Evolutionary conservation across 352 stramenopile genomes (phyloP), one percentile per base, ranked within the genome.

Genomic region (Pythium phragmiticola): DNA sequence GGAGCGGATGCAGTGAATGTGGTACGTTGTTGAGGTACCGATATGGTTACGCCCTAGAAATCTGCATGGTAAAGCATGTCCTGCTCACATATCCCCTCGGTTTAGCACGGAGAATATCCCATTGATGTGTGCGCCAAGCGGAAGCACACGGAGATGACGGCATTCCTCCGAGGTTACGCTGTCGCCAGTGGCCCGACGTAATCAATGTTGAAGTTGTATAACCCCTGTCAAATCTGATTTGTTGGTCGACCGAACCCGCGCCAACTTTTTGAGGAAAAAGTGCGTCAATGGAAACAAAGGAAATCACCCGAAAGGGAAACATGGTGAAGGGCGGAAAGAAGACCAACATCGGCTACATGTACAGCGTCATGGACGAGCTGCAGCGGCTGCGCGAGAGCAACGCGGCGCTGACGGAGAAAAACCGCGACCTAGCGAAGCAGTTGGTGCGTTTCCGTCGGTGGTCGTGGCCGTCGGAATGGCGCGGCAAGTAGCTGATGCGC

Each of bases 321-420:
- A 72, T 72, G 58, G 65, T 62, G 52, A 71, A 63, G 64, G 46
- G 55, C 36, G 42, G 26, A 28, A 58, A 57, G 47, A 76, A 65
- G 48, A 58, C 56, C 50, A 82, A 75, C 66, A 66, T 73, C 37
- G 71, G 74, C 26, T 82, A 78, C 47, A 69, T 84, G 43, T 83
- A 88, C 52, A 66, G 78, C 60, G 68, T 88, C 54, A 80, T 89
- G 65, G 74, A 88, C 49, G 83, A 92, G 65, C 57, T 88, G 51
- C 71, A 86, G 48, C 70, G 75, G 54, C 57, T 92, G 26, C 77
- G 81, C 33, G 70, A 74, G 16, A 73, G 87, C 45, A 70, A 75
- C 4, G 57, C 41, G 14, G 68, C 59, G 47, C 69, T 88, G 8
- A 73, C 76, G 7, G 70, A 82, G 42, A 89, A 78, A 53, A 92